These are phyloP conservation scores for Acephala macrosclerotiorum DNA, from an alignment of 2,329 filamentous ascomycete genomes.

Conservation along the genomic window DNA sequence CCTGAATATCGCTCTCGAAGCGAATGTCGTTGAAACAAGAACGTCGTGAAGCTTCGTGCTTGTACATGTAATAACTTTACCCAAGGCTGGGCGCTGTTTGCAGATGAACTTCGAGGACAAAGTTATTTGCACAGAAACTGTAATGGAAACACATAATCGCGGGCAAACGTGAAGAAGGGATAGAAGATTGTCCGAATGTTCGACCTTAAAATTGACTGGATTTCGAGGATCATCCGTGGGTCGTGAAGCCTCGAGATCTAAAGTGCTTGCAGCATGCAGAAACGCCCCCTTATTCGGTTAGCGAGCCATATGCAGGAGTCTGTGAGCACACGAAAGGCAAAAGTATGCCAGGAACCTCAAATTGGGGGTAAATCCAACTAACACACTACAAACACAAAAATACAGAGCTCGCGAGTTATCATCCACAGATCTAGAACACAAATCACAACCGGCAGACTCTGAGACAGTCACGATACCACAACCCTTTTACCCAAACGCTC, in stretches of 20 bases:
- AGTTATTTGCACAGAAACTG: background rate
- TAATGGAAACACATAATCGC: background rate
- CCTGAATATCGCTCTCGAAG: background rate
- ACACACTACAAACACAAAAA: background rate
- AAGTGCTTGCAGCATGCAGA: background rate
- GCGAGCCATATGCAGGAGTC: background rate
- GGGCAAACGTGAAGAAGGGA: background rate
- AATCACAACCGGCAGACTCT: conserved; percentile 6
- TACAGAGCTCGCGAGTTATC: background rate
- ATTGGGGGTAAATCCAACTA: conserved; percentile 13
- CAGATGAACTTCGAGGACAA: background rate
- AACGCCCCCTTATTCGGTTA: conserved; percentile 1
- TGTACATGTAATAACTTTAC: conserved; percentile 3
- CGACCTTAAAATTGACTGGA: background rate
- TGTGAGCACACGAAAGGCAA: background rate
- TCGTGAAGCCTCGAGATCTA: background rate
- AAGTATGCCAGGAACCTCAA: conserved; percentile 10
- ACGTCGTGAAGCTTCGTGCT: background rate
- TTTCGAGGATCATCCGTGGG: background rate
- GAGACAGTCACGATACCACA: conserved; percentile 12
- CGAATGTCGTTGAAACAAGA: conserved; percentile 16
- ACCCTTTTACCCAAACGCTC: conserved; percentile 11
- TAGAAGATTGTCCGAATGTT: background rate
- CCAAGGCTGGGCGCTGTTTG: background rate
- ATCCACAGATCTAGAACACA: conserved; percentile 3